Evolutionary conservation across 768 basidiomycete species (phyloP).

Genomic region (Rhodocollybia butyracea): DNA sequence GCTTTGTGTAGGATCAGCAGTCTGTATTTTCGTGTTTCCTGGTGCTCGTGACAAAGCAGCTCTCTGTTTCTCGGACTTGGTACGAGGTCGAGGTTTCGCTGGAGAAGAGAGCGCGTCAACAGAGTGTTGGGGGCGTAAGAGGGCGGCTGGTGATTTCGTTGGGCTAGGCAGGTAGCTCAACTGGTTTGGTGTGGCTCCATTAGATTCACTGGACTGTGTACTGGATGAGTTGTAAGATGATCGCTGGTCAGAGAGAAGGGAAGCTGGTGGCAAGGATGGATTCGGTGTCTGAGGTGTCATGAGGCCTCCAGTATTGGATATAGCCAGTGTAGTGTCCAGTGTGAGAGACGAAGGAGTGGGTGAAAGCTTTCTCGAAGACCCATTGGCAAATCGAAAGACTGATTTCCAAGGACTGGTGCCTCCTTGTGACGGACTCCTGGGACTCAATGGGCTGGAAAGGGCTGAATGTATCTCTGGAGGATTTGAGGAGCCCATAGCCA

Average conservation of each 20-base stretch:
- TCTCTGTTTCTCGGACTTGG: slow-evolving; percentile 46
- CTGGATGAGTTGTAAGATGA: slow-evolving; percentile 80
- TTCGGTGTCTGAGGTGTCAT: slow-evolving; percentile 43
- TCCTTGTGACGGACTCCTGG: not conserved
- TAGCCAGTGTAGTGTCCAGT: slow-evolving; percentile 46
- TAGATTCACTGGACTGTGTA: slow-evolving; percentile 73
- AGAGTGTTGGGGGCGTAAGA: slow-evolving; percentile 20
- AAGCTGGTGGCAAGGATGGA: slow-evolving; percentile 50
- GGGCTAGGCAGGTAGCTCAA: slow-evolving; percentile 16
- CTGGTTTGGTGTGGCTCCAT: slow-evolving; percentile 21
- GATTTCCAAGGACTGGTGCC: slow-evolving; percentile 57
- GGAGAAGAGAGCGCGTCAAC: slow-evolving; percentile 33
- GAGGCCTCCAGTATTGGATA: slow-evolving; percentile 28
- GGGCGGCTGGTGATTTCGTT: slow-evolving; percentile 16
- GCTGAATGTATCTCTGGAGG: not conserved
- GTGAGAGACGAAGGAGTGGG: slow-evolving; percentile 40
- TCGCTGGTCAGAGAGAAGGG: slow-evolving; percentile 58
- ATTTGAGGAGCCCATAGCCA: not conserved
- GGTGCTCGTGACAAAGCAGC: slow-evolving; percentile 18
- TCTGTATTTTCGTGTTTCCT: slow-evolving; percentile 28
- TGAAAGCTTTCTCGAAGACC: slow-evolving; percentile 58
- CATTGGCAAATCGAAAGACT: slow-evolving; percentile 60
- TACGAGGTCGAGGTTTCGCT: slow-evolving; percentile 29
- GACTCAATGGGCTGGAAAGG: not conserved
- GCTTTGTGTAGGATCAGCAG: slow-evolving; percentile 44